Percentiles rank a stretch among this genome's conserved stretches.
phyloP scores from a whole-genome alignment of 352 stramenopile genomes.

The Phytopythium montanum region DNA sequence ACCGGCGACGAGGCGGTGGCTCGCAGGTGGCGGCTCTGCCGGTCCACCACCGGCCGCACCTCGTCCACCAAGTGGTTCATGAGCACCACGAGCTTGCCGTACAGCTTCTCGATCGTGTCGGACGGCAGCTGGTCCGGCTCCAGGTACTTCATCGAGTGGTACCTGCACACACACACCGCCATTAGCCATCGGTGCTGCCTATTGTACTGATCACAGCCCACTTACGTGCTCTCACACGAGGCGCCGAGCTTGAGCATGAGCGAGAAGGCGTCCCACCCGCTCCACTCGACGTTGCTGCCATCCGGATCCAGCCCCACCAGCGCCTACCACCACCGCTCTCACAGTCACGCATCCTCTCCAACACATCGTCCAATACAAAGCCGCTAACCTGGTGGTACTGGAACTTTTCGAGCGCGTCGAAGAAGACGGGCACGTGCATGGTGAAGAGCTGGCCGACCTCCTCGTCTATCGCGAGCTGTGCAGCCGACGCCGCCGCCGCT shows the following conservation, averaged over 20 bases:
- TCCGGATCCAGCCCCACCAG: constrained; percentile 37
- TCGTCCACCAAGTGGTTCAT: constrained; percentile 58
- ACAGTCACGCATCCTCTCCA: not conserved
- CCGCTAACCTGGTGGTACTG: constrained; percentile 52
- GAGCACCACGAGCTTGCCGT: constrained; percentile 51
- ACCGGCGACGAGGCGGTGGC: constrained; percentile 15
- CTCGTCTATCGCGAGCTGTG: constrained; percentile 31
- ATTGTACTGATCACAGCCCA: not conserved
- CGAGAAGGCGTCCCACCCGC: constrained; percentile 41
- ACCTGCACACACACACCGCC: constrained; percentile 19
- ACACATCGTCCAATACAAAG: not conserved
- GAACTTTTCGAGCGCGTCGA: constrained; percentile 55
- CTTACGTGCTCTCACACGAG: constrained; percentile 69
- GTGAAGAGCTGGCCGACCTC: constrained; percentile 43
- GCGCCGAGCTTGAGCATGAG: constrained; percentile 54
- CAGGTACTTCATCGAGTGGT: constrained; percentile 70
- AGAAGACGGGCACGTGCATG: constrained; percentile 51
- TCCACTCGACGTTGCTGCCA: constrained; percentile 35
- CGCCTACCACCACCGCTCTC: constrained; percentile 23
- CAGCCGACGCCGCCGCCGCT: constrained; percentile 9
- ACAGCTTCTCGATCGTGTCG: constrained; percentile 61
- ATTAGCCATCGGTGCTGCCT: not conserved
- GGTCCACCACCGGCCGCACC: constrained; percentile 41
- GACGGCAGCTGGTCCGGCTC: constrained; percentile 43
- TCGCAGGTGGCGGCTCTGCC: constrained; percentile 26